Evolutionary conservation across 1,139 yeast genomes (phyloP).

Genomic region (Protomyces macrosporus): DNA sequence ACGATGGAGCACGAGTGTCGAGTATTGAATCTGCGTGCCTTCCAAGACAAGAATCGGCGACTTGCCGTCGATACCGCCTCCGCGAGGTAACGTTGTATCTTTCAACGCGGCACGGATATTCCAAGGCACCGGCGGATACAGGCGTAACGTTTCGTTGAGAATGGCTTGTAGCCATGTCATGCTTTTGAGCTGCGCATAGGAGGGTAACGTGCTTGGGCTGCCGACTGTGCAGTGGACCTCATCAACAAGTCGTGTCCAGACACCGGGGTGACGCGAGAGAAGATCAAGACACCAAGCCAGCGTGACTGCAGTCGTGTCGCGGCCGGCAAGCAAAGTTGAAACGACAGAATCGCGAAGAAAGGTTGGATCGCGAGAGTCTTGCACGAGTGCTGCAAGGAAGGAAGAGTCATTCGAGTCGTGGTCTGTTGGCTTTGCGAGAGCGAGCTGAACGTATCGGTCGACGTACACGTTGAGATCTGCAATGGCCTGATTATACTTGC

Average conservation of each 20-base stretch:
- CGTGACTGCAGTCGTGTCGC: slow-evolving; percentile 25
- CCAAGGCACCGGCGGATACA: slow-evolving; percentile 54
- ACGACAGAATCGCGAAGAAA: slow-evolving; percentile 50
- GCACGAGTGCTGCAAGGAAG: slow-evolving; percentile 11
- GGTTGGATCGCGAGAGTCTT: slow-evolving; percentile 25
- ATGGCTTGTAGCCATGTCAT: slow-evolving; percentile 10
- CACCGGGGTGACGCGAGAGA: slow-evolving; percentile 45
- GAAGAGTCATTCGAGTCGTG: slow-evolving; percentile 8
- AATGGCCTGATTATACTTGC: slow-evolving; percentile 31
- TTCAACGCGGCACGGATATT: slow-evolving; percentile 48
- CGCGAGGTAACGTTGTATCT: slow-evolving; percentile 50
- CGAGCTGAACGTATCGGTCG: slow-evolving; percentile 15
- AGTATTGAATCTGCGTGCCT: slow-evolving; percentile 47
- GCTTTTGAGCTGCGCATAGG: slow-evolving; percentile 15
- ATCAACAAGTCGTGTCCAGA: slow-evolving; percentile 43
- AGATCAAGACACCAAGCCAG: slow-evolving; percentile 46
- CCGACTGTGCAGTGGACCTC: slow-evolving; percentile 37
- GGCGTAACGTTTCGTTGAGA: slow-evolving; percentile 49
- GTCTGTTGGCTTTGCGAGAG: slow-evolving; percentile 1
- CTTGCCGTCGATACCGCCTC: slow-evolving; percentile 48
- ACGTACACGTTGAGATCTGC: slow-evolving; percentile 5
- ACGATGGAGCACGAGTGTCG: slow-evolving; percentile 49
- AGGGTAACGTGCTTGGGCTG: background rate
- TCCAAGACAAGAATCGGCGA: slow-evolving; percentile 47
- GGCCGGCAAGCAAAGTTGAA: slow-evolving; percentile 42